A percentile compares a stretch with the other conserved stretches of the same genome.
Evolutionary conservation across 176 grass and related monocot genomes (phyloP).

Genomic region (Aegilops tauschii): DNA sequence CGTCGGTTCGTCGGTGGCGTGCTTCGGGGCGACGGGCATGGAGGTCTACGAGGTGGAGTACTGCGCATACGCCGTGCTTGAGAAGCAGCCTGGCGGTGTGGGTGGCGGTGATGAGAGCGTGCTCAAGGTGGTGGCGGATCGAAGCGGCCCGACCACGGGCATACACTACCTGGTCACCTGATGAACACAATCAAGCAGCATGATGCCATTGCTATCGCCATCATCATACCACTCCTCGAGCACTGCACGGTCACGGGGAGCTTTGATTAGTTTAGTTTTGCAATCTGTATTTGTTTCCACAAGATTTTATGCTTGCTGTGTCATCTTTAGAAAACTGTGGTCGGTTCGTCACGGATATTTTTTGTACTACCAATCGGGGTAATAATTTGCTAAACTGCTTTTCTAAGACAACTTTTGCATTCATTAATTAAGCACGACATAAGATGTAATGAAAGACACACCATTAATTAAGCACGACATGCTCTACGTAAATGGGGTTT

Average conservation of each 20-base stretch:
- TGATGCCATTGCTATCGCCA: not conserved
- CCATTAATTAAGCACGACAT: no score
- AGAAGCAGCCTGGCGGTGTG: constrained; percentile 26
- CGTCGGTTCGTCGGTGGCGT: constrained; percentile 60
- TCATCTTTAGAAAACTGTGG: not conserved
- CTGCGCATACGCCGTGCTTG: constrained; percentile 50
- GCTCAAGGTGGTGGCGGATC: constrained; percentile 31
- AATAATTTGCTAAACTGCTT: not conserved
- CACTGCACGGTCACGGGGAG: not conserved
- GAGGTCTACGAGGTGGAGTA: constrained; percentile 68
- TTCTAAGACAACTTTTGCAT: no score
- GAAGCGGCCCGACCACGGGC: constrained; percentile 39
- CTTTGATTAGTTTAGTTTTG: not conserved
- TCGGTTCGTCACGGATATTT: not conserved
- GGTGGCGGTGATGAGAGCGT: not conserved
- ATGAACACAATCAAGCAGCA: not conserved
- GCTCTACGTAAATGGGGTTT: no score
- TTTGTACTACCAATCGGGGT: not conserved
- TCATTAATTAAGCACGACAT: no score
- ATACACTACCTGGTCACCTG: constrained; percentile 27
- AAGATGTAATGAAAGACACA: no score
- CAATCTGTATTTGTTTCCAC: not conserved
- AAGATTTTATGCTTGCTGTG: not conserved
- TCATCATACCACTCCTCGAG: not conserved
- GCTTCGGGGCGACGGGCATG: constrained; percentile 24